Evolutionary conservation across 1,139 yeast genomes (phyloP).

Genomic region (Citeromyces siamensis): DNA sequence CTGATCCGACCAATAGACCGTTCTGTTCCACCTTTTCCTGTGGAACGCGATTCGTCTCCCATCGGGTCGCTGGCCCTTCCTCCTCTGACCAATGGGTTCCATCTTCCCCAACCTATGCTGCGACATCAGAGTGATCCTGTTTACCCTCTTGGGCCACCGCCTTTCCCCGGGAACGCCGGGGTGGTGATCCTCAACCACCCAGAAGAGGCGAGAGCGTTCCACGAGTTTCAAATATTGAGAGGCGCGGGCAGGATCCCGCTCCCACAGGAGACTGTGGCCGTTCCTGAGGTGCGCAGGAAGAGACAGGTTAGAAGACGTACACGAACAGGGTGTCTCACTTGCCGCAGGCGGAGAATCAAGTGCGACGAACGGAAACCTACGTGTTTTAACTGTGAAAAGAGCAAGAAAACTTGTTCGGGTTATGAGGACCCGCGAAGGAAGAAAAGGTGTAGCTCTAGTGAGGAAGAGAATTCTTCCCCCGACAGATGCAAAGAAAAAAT

Average conservation of each 20-base stretch:
- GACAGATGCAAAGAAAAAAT: neutral
- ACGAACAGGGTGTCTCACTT: slow-evolving; percentile 66
- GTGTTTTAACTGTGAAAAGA: slow-evolving; percentile 62
- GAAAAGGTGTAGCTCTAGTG: neutral
- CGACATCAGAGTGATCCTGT: slow-evolving; percentile 1
- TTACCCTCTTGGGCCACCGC: neutral
- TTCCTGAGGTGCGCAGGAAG: slow-evolving; percentile 9
- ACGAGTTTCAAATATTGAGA: slow-evolving; percentile 1
- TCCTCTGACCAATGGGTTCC: neutral
- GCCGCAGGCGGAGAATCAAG: slow-evolving; percentile 57
- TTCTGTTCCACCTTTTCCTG: too few species aligned
- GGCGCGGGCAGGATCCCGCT: slow-evolving; percentile 1
- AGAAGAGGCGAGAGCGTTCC: slow-evolving; percentile 2
- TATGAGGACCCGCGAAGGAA: slow-evolving; percentile 24
- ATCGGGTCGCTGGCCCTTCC: neutral
- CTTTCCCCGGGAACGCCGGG: neutral
- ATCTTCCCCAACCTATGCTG: neutral
- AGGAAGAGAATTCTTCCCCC: neutral
- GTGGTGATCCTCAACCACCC: neutral
- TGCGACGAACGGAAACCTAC: slow-evolving; percentile 70
- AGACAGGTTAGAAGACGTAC: slow-evolving; percentile 32
- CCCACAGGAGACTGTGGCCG: neutral
- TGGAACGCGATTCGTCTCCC: neutral
- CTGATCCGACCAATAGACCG: too few species aligned
- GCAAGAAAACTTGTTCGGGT: slow-evolving; percentile 58